Conservation (phyloP, 1,284 basidiomycete species). For the Cutaneotrichosporon curvatum region DNA sequence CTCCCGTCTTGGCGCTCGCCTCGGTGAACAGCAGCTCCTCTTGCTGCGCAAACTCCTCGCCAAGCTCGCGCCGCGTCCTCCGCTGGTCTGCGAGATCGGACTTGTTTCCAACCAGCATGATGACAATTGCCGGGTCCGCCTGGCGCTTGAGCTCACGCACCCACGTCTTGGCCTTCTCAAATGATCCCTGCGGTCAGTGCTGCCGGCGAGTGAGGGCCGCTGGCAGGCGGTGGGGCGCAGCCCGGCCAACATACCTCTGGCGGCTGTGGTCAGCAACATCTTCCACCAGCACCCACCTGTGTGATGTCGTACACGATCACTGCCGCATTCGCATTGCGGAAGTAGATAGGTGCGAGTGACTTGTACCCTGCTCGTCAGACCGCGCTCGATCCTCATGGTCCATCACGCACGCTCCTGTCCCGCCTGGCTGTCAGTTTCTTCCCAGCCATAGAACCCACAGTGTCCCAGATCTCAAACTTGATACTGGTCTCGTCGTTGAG, state of each 20-base stretch:
- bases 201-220: background rate
- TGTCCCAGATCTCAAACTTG: slow-evolving; percentile 96
- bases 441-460: slow-evolving; percentile 17
- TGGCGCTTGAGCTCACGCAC: slow-evolving; percentile 94
- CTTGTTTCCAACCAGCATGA: slow-evolving; percentile 95
- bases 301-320: slow-evolving; percentile 98
- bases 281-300: slow-evolving; percentile 47
- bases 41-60: slow-evolving; percentile 87
- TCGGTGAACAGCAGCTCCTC: slow-evolving; percentile 94
- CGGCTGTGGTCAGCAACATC: slow-evolving; percentile 23
- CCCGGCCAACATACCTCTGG: slow-evolving; percentile 22
- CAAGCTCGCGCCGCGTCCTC: slow-evolving; percentile 66
- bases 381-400: too few relatives aligned
- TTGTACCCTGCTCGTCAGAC: slow-evolving; percentile 38
- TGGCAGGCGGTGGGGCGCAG: background rate
- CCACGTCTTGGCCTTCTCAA: slow-evolving; percentile 96
- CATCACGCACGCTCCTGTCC: slow-evolving; percentile 43
- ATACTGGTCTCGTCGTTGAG: slow-evolving; percentile 83
- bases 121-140: slow-evolving; percentile 92
- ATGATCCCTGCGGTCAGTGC: slow-evolving; percentile 49
- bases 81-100: slow-evolving; percentile 73
- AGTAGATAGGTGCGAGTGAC: slow-evolving; percentile 81
- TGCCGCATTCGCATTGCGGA: slow-evolving; percentile 95
- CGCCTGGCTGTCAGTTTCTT: slow-evolving; percentile 25
- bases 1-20: slow-evolving; percentile 89